Conservation (phyloP, 2,329 filamentous ascomycete genomes). For the Phyllosticta citrichinensis region DNA sequence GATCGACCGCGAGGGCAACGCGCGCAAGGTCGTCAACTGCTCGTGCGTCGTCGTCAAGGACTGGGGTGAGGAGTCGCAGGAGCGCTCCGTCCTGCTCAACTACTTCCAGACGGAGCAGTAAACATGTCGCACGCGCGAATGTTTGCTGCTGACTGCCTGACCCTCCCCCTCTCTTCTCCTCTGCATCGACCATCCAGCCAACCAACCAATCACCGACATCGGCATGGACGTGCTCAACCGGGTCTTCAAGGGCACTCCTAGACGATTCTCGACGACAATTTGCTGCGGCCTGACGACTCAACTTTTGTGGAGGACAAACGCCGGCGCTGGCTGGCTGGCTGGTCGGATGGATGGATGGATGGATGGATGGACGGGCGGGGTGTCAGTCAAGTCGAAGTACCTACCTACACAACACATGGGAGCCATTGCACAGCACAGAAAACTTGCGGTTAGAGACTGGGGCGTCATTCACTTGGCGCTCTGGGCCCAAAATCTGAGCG, state of each 20-base stretch:
- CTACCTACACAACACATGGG: neutral
- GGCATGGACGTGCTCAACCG: too few relatives aligned
- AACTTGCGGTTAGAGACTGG: too few relatives aligned
- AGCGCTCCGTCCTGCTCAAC: slow-evolving; percentile 98
- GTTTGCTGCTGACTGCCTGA: too few relatives aligned
- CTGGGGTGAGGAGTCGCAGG: slow-evolving; percentile 99
- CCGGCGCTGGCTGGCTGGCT: too few relatives aligned
- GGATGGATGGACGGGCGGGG: too few relatives aligned
- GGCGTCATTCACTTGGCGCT: neutral
- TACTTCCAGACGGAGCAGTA: slow-evolving; percentile 90
- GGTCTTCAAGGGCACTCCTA: too few relatives aligned
- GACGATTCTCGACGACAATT: neutral
- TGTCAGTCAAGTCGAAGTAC: too few relatives aligned
- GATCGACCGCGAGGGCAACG: slow-evolving; percentile 97
- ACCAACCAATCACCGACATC: too few relatives aligned
- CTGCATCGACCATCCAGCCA: too few relatives aligned
- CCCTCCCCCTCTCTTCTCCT: too few relatives aligned
- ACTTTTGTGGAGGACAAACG: neutral
- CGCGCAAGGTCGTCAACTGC: slow-evolving; percentile 99
- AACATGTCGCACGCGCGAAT: slow-evolving; percentile 11
- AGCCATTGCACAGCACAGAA: too few relatives aligned
- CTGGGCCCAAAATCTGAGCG: neutral
- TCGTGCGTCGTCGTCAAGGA: slow-evolving; percentile 99
- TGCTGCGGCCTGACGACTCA: neutral
- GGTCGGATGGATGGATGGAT: neutral